Percentiles rank a stretch among this genome's conserved stretches.
Conservation (phyloP, 208 protist species). For the Endotrypanum monterogeii region DNA sequence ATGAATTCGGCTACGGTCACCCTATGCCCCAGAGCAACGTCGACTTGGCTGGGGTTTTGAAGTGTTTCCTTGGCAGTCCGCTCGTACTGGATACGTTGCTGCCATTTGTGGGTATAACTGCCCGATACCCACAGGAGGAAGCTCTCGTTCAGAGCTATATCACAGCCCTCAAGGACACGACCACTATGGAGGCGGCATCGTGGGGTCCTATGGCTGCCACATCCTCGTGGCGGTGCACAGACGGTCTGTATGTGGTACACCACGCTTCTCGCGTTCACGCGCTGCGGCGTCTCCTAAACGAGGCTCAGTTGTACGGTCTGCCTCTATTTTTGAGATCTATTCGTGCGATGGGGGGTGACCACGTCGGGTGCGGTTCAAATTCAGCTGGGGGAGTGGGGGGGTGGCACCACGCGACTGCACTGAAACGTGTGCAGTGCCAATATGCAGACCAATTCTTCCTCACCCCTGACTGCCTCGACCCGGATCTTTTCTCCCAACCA, state of each 20-base stretch:
- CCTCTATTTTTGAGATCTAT: conserved; percentile 88
- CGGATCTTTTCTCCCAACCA: conserved; percentile 37
- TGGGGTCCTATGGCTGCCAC: conserved; percentile 59
- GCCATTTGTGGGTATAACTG: conserved; percentile 41
- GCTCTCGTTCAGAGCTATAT: conserved; percentile 45
- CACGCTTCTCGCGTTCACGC: conserved; percentile 35
- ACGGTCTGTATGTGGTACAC: conserved; percentile 70
- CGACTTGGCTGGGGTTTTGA: conserved; percentile 6
- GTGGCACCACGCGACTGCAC: conserved; percentile 10
- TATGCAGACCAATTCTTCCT: conserved; percentile 54
- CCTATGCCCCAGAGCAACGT: background rate
- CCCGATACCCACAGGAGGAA: conserved; percentile 53
- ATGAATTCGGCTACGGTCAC: background rate
- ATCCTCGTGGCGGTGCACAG: conserved; percentile 44
- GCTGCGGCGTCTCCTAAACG: conserved; percentile 44
- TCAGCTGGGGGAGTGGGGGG: conserved; percentile 1
- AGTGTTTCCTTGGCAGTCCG: conserved; percentile 25
- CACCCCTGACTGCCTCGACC: conserved; percentile 52
- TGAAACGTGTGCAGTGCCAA: conserved; percentile 22
- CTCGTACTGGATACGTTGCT: conserved; percentile 34
- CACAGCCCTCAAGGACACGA: conserved; percentile 10
- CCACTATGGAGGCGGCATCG: conserved; percentile 33
- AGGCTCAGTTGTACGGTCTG: conserved; percentile 78
- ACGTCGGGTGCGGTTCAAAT: background rate
- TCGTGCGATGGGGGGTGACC: conserved; percentile 21